Evolutionary conservation across 1,284 basidiomycete species (phyloP).

Genomic region (Apiotrichum gamsii): DNA sequence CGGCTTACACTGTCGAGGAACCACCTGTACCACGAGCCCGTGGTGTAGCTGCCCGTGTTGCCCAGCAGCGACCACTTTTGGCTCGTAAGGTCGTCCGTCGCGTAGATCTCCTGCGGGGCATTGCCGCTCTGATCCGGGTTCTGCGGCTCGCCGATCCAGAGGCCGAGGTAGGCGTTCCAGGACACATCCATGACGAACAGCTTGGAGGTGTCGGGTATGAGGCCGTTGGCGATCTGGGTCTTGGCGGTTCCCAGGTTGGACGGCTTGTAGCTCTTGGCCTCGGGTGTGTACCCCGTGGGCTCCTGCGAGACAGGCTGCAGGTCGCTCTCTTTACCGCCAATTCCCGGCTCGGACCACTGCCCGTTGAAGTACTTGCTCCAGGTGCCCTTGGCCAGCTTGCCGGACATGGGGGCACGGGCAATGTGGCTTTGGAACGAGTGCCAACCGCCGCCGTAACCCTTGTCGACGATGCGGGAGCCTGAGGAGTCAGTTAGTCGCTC

Average conservation of each 20-base stretch:
- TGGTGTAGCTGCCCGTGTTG: constrained; percentile 12
- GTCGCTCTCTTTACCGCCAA: constrained; percentile 9
- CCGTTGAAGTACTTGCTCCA: constrained; percentile 14
- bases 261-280: constrained; percentile 6
- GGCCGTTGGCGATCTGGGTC: constrained; percentile 2
- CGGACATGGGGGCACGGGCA: constrained; percentile 7
- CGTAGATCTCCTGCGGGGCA: constrained; percentile 9
- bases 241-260: not conserved
- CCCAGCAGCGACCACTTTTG: constrained; percentile 10
- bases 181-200: constrained; percentile 15
- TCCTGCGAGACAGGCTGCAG: constrained; percentile 3
- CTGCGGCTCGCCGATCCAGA: constrained; percentile 13
- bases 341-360: constrained; percentile 7
- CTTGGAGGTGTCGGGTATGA: constrained; percentile 1
- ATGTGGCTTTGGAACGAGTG: too few relatives aligned
- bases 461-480: constrained; percentile 12
- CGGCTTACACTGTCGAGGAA: constrained; percentile 3
- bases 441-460: constrained; percentile 3
- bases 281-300: not conserved
- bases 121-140: constrained; percentile 6
- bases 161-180: constrained; percentile 12
- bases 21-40: constrained; percentile 12
- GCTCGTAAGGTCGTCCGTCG: constrained; percentile 4
- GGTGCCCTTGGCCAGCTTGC: constrained; percentile 5
- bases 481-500: too few relatives aligned